phyloP scores from a whole-genome alignment of 2,329 filamentous ascomycete genomes.

The Arthrobotrys conoides region DNA sequence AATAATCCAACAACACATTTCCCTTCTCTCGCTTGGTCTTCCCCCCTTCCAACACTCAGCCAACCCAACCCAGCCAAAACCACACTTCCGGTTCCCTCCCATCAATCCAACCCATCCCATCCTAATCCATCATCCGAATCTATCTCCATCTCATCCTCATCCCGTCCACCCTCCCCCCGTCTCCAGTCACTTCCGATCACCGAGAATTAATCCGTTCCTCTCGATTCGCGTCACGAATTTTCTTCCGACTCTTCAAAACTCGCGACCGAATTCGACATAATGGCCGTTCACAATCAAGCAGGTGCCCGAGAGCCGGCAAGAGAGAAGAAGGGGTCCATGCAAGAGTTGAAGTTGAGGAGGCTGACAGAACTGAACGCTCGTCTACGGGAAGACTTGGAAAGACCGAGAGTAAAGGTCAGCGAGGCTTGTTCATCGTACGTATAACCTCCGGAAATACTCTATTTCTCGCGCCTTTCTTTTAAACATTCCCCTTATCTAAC shows the following conservation, averaged over 20 bases:
- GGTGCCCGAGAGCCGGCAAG: conserved; percentile 75
- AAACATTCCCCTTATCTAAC: conserved; percentile 43
- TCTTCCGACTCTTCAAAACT: conserved; percentile 30
- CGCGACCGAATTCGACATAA: conserved; percentile 51
- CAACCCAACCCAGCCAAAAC: conserved; percentile 33
- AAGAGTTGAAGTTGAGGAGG: conserved; percentile 94
- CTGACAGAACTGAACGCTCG: conserved; percentile 97
- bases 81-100: conserved; percentile 57
- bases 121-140: conserved; percentile 60
- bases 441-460: conserved; percentile 59
- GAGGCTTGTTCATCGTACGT: conserved; percentile 88
- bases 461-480: conserved; percentile 31
- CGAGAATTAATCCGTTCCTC: background rate
- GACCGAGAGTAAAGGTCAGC: conserved; percentile 94
- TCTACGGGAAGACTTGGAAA: conserved; percentile 93
- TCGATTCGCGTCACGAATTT: conserved; percentile 22
- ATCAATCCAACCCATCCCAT: conserved; percentile 18
- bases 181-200: conserved; percentile 13
- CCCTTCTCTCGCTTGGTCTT: conserved; percentile 30
- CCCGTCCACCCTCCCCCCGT: conserved; percentile 33
- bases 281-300: conserved; percentile 76
- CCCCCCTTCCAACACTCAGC: conserved; percentile 39
- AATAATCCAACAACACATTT: conserved; percentile 22
- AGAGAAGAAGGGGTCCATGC: conserved; percentile 99
- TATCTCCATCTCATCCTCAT: conserved; percentile 53